phyloP scores from a whole-genome alignment of 768 basidiomycete genomes.

The Trametes sanguinea region DNA sequence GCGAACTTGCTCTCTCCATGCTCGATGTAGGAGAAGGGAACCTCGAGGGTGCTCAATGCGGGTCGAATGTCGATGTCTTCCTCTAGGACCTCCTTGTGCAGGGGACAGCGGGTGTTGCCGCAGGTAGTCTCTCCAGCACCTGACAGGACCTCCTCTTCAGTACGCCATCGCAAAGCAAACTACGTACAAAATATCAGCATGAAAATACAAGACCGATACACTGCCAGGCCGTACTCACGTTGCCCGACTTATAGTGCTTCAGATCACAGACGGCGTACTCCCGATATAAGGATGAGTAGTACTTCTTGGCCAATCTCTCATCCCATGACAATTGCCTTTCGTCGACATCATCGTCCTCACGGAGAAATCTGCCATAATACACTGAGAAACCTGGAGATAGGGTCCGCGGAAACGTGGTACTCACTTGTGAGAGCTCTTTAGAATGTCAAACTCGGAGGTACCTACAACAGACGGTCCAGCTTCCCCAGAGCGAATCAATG shows the following conservation, averaged over 20 bases:
- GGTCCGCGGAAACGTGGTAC: background rate
- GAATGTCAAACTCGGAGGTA: slow-evolving; percentile 68
- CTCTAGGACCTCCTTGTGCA: slow-evolving; percentile 41
- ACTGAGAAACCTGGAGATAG: background rate
- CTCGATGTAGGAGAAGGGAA: slow-evolving; percentile 89
- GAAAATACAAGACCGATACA: background rate
- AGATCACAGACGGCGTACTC: slow-evolving; percentile 92
- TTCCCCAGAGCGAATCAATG: background rate
- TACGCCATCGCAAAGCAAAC: slow-evolving; percentile 93
- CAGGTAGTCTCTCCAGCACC: slow-evolving; percentile 88
- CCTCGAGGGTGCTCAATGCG: slow-evolving; percentile 73
- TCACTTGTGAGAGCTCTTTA: slow-evolving; percentile 72
- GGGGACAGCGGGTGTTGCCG: slow-evolving; percentile 82
- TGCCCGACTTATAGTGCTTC: slow-evolving; percentile 93
- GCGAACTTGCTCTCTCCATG: slow-evolving; percentile 74
- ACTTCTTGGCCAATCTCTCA: slow-evolving; percentile 83
- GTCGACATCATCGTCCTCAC: slow-evolving; percentile 53
- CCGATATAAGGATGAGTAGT: slow-evolving; percentile 85
- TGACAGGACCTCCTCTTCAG: slow-evolving; percentile 84
- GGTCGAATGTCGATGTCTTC: slow-evolving; percentile 23
- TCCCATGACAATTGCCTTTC: slow-evolving; percentile 62
- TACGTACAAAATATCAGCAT: slow-evolving; percentile 30
- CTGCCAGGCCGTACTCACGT: slow-evolving; percentile 48
- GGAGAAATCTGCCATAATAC: slow-evolving; percentile 61
- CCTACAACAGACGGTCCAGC: background rate